Evolutionary conservation across 1,284 basidiomycete genomes (phyloP).

Genomic region (Ceratobasidium sp.): DNA sequence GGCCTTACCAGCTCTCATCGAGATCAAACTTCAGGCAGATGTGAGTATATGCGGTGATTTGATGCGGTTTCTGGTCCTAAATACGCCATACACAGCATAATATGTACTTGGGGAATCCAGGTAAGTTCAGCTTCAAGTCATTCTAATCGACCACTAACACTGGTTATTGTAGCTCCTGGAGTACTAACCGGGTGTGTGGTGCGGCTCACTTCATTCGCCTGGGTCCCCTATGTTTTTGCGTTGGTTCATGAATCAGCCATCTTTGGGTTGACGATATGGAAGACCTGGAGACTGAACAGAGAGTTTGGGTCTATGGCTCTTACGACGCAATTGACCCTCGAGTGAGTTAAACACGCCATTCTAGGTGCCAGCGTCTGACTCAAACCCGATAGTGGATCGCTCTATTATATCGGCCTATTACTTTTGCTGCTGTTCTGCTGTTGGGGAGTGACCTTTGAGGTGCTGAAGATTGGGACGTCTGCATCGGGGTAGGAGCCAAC

Average conservation of each 20-base stretch:
- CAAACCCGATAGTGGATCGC: not conserved
- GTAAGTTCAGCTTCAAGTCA: not conserved
- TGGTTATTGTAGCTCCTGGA: not conserved
- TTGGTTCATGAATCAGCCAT: constrained; percentile 4
- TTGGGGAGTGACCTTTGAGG: not conserved
- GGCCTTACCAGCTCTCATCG: not conserved
- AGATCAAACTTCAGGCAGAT: constrained; percentile 15
- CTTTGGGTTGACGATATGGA: constrained; percentile 17
- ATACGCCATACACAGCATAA: not conserved
- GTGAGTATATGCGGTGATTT: constrained; percentile 22
- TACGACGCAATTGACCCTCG: not conserved
- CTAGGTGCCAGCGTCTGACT: not conserved
- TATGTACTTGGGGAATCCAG: not conserved
- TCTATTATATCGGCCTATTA: constrained; percentile 19
- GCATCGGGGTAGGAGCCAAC: constrained; percentile 19
- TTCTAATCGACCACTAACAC: not conserved
- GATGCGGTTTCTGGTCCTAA: not conserved
- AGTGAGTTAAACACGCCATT: constrained; percentile 1
- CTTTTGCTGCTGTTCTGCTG: not conserved
- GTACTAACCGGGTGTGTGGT: constrained; percentile 23
- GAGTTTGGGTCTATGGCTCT: constrained; percentile 16
- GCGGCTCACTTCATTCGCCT: constrained; percentile 6
- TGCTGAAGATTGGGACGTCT: not conserved
- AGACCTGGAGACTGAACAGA: not conserved
- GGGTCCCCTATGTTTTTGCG: constrained; percentile 19